These are phyloP conservation scores for Penicillium herquei DNA, from an alignment of 495 filamentous ascomycete species.

Conservation along the genomic window DNA sequence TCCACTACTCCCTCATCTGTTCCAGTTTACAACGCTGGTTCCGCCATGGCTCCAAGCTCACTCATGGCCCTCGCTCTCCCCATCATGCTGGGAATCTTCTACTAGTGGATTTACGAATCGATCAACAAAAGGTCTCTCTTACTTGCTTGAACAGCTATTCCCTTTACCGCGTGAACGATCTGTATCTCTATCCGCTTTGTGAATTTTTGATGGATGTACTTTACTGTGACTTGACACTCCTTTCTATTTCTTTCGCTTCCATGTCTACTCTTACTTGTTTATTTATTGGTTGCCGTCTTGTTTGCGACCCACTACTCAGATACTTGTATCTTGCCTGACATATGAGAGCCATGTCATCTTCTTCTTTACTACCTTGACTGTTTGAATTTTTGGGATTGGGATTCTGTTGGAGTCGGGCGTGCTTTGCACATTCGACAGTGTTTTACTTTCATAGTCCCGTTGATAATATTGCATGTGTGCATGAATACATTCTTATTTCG, in stretches of 20 bases:
- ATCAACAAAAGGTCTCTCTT: not conserved
- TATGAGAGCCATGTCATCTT: conserved; percentile 15
- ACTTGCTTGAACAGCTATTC: not conserved
- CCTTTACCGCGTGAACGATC: not conserved
- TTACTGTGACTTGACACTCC: conserved; percentile 4
- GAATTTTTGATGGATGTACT: conserved; percentile 10
- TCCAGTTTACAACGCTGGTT: conserved; percentile 24
- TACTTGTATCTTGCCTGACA: conserved; percentile 12
- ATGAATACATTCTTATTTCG: not conserved
- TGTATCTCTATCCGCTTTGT: conserved; percentile 8
- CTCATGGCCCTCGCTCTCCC: conserved; percentile 19
- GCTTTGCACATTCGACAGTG: conserved; percentile 13
- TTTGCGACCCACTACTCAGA: conserved; percentile 5
- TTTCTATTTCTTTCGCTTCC: conserved; percentile 10
- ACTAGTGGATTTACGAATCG: conserved; percentile 9
- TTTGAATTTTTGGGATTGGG: conserved; percentile 1
- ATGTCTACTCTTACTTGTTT: conserved; percentile 20
- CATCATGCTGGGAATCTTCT: conserved; percentile 22
- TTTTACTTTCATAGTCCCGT: conserved; percentile 1
- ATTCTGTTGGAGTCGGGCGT: conserved; percentile 12
- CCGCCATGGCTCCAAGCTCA: conserved; percentile 20
- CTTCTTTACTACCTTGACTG: conserved; percentile 6
- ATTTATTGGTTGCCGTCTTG: conserved; percentile 1
- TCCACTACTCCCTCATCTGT: conserved; percentile 9
- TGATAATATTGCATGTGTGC: not conserved